Base-by-base conservation (phyloP, 2,329 filamentous ascomycete species). In the Aspergillus terreus region DNA sequence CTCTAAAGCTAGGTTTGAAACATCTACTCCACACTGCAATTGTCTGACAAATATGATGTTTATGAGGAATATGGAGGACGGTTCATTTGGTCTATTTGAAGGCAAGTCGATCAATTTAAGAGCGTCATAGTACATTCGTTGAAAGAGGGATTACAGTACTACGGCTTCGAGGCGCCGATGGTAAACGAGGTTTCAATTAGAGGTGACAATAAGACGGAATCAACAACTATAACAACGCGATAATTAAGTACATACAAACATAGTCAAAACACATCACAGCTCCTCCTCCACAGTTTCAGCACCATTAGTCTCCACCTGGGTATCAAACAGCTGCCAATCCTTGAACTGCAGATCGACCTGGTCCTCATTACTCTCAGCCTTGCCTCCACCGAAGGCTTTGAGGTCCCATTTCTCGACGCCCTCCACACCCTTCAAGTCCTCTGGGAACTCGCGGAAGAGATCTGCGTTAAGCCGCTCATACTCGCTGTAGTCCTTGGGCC, bases 351-450 rank as follows among this genome's bases (percentile, higher is more conserved):
- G 17, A 43, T 58, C 51, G 17, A 59, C 44, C 52, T 52, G 62
- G 50, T 71, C 68, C n/a, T 66, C 59, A 23, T 67, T 60, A 14
- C 64, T 66, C 63, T 77, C 72, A 1, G 77, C 77, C 64, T 76
- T 77, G 3, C 77, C 77, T 6, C 53, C 49, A 0, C 76, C 76
- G 58, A 73, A 78, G 0, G 59, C 65, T 62, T 77, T 76, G 11
- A 73, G 62, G 48, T 70, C 63, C 77, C 76, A 78, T 64, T 75
- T 77, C 65, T 78, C 76, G 0, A 76, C 71, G 1, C 74, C 75
- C 51, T 75, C 70, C 0, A 71, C 62, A 1, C 69, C 71, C 58
- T 73, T 71, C 60, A 78, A 63, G 25, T 71, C 66, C 4, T 58
- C 50, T 4, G 63, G 63, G 55, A 73, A 80, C 15, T 64, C 62